Base-by-base conservation (phyloP, 176 grass and related monocot species). In the Lolium rigidum region DNA sequence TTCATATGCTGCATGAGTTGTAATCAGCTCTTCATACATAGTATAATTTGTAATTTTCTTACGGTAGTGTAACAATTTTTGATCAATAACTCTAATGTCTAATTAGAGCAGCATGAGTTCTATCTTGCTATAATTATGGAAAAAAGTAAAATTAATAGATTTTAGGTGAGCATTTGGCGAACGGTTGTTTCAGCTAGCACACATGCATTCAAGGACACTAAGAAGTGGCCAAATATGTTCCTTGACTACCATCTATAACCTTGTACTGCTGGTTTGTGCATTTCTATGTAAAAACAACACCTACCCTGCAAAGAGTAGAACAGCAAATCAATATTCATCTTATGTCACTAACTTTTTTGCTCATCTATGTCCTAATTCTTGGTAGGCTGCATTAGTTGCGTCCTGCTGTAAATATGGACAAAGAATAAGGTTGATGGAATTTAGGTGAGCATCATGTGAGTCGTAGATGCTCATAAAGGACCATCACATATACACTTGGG, bases 371-470 rank as follows among this genome's bases (percentile, higher is more conserved):
- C 79, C 83, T 83, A 71, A 89, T 89, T 89, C 87, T 89, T 89
- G 68, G 87, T 72, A 56, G 48, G 68, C 59, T 0, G 37, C 48
- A 58, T 75, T 38, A 85, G 82, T 85, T 80, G 77, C 3, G 6
- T 73, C 59, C 49, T 75, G 87, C 82, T 84, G 82, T 89, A 89
- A 84, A 89, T 89, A 80, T 89, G 87, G 82, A 50, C 82, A 80
- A 18, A 85, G 18, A 89, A 17, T 80, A 16, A 66, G 17, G 20
- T 80, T 80, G 82, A 68, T 85, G 87, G 77, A 66, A 85, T 81
- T 85, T 85, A 85, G 82, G 25, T 89, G 87, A 75, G 77, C 60
- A 85, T 80, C 51, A 54, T 74, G 21, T 57, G 57, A 89, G 82
- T 84, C 6, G 2, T 35, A 65, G 35, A 39, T 88, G 82, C 87